Conservation (phyloP, 176 grass and related monocot species). For the Secale cereale region DNA sequence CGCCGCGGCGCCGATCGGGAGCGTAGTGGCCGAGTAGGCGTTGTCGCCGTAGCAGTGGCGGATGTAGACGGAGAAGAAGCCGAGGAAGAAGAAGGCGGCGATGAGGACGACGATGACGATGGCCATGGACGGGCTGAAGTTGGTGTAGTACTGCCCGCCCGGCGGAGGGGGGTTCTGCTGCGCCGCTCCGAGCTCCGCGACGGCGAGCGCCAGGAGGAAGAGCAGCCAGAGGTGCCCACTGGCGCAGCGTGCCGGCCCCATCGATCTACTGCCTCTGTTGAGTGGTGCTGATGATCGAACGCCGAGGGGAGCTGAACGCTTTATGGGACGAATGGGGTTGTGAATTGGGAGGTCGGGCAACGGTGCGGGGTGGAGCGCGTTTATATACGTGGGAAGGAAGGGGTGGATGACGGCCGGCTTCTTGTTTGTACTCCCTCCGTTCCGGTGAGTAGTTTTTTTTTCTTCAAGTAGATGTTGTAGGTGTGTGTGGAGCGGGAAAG, state of each 20-base stretch:
- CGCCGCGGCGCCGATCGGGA: neutral
- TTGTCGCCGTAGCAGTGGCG: constrained; percentile 53
- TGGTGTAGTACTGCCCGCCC: neutral
- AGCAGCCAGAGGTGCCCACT: neutral
- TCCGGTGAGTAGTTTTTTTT: neutral
- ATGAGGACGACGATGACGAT: constrained; percentile 78
- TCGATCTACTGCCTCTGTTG: neutral
- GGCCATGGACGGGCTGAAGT: constrained; percentile 71
- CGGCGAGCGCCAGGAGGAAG: constrained; percentile 17
- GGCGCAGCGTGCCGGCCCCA: neutral
- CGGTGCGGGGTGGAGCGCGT: neutral
- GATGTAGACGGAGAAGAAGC: constrained; percentile 84
- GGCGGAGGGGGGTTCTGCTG: neutral
- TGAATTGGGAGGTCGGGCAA: neutral
- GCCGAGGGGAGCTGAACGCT: neutral
- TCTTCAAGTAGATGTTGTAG: no score
- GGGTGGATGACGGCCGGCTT: constrained; percentile 26
- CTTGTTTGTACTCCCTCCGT: neutral
- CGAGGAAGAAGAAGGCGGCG: constrained; percentile 73
- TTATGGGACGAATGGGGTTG: neutral
- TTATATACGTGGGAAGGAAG: constrained; percentile 20
- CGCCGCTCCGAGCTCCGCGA: neutral
- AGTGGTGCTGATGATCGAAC: neutral
- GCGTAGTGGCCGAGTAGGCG: neutral
- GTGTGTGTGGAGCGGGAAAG: neutral